phyloP scores from a whole-genome alignment of 768 basidiomycete genomes.

The Auricularia auricula-judae region DNA sequence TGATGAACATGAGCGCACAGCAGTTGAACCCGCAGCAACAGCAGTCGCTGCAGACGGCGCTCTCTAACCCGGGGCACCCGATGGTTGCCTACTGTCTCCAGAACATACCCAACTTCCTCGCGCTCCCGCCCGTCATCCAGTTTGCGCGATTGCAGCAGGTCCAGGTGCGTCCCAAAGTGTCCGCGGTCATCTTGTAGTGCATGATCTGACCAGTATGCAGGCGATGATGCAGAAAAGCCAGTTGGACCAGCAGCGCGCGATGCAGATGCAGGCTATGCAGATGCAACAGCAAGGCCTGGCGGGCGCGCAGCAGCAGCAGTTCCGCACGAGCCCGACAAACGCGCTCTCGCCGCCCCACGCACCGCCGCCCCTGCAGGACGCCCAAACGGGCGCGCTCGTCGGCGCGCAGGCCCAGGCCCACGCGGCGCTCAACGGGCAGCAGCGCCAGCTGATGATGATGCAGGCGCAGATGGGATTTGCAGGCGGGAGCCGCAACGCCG shows the following conservation, averaged over 20 bases:
- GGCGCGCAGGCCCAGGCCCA: neutral
- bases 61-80: neutral
- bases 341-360: neutral
- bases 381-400: neutral
- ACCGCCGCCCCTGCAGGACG: neutral
- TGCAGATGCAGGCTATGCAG: neutral
- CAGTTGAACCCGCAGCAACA: neutral
- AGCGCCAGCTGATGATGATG: conserved; percentile 10
- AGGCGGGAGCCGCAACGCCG: neutral
- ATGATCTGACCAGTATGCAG: neutral
- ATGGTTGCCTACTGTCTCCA: neutral
- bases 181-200: no score
- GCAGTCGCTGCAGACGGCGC: neutral
- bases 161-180: neutral
- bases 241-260: neutral
- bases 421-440: conserved; percentile 1
- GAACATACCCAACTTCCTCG: neutral
- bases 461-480: conserved; percentile 1
- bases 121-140: neutral
- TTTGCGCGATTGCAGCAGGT: neutral
- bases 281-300: neutral
- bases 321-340: neutral
- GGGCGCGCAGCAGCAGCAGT: neutral
- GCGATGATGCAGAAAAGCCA: neutral
- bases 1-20: neutral